Conservation (phyloP, 2,329 filamentous ascomycete genomes). For the Thermomyces lanuginosus region DNA sequence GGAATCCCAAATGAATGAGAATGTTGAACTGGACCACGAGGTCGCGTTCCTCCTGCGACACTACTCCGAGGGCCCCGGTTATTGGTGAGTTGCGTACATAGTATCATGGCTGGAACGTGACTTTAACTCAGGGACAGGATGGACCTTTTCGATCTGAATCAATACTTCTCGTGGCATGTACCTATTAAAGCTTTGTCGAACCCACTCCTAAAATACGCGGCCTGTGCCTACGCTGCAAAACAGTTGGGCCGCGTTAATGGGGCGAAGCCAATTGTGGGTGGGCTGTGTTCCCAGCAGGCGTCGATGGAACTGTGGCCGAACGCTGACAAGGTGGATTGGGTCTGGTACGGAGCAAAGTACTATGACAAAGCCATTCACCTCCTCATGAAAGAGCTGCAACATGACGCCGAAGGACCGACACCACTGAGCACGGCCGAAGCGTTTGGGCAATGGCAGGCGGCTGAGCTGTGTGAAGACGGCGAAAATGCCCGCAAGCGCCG, state of each 20-base stretch:
- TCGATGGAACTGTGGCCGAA: slow-evolving; percentile 39
- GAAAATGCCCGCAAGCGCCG: slow-evolving; percentile 30
- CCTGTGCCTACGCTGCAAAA: slow-evolving; percentile 46
- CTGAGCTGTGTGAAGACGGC: slow-evolving; percentile 16
- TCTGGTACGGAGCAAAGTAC: slow-evolving; percentile 45
- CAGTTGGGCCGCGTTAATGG: slow-evolving; percentile 41
- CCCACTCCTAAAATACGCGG: slow-evolving; percentile 35
- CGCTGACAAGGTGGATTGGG: slow-evolving; percentile 37
- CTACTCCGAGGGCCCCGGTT: slow-evolving; percentile 43
- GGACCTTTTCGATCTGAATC: slow-evolving; percentile 34
- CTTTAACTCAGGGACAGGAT: slow-evolving; percentile 18
- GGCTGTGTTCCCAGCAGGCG: slow-evolving; percentile 30
- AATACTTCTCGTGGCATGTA: slow-evolving; percentile 45
- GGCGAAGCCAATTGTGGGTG: slow-evolving; percentile 34
- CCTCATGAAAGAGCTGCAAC: slow-evolving; percentile 30
- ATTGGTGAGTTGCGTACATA: slow-evolving; percentile 31
- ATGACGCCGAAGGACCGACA: slow-evolving; percentile 18
- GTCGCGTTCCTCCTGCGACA: slow-evolving; percentile 44
- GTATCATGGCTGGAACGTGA: slow-evolving; percentile 1
- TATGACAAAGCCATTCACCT: slow-evolving; percentile 48
- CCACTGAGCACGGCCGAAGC: slow-evolving; percentile 19
- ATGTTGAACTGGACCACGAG: slow-evolving; percentile 36
- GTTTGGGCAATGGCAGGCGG: slow-evolving; percentile 21
- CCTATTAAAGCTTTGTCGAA: slow-evolving; percentile 40
- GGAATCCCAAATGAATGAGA: slow-evolving; percentile 12